Evolutionary conservation across 2,329 filamentous ascomycete species (phyloP), one percentile per base, ranked within the genome.

Genomic region (Arthrobotrys sinensis): DNA sequence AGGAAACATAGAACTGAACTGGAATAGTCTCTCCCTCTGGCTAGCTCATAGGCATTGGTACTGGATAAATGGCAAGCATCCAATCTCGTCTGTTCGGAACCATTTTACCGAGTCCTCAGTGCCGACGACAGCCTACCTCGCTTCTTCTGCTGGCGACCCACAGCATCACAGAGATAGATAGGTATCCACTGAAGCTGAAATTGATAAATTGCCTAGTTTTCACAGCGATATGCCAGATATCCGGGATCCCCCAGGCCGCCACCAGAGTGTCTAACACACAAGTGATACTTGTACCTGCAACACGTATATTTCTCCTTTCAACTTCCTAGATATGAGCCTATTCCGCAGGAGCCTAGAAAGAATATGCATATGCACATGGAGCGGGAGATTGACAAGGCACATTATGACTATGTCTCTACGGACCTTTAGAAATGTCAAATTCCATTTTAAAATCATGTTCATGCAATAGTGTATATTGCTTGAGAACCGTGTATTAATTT

Each of bases 1-100:
- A 32, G 10, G 28, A 24, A 21, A 45, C 4, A 19, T 21, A 28
- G 10, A 38, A 1, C 38, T 28, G 14, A 46, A 14, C 21, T 45
- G n/a, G 52, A 38, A 36, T n/a, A n/a, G 5, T 43, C 19, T 11
- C 36, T 60, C 11, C 16, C 43, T 19, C 1, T 21, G 10, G 34
- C 19, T 60, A 43, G 55, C 36, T 16, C 36, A 24, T 45, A 45
- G 2, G 19, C n/a, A 1, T 12, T 38, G 55, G 21, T 12, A 28
- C 55, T 43, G 36, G 55, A n/a, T 24, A 24, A 60, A 60, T 43
- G n/a, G 34, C 34, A 32, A 16, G 36, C 12, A 36, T 10, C 65
- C 50, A 68, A 68, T 68, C 16, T 68, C 50, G 65, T 57, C 21
- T 46, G 12, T 57, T 68, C 50, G 50, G 65, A 68, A 60, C 12